phyloP scores from a whole-genome alignment of 1,284 basidiomycete species.

The Cutaneotrichosporon arboriforme region DNA sequence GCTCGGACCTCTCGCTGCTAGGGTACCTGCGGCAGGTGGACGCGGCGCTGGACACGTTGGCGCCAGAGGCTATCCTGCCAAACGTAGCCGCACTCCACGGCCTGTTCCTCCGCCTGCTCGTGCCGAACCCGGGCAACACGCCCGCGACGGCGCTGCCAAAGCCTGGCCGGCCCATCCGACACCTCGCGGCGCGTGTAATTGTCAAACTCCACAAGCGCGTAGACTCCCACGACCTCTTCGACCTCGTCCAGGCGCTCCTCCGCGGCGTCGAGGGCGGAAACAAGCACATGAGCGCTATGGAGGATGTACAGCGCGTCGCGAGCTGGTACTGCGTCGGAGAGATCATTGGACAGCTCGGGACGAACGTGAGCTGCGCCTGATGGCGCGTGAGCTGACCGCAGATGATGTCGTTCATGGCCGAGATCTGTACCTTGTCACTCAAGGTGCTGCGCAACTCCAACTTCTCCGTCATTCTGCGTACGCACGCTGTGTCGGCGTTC shows the following conservation, averaged over 20 bases:
- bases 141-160: constrained; percentile 53
- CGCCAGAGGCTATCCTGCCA: constrained; percentile 19
- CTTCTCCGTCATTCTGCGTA: constrained; percentile 71
- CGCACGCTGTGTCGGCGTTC: constrained; percentile 71
- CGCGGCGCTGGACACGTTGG: constrained; percentile 36
- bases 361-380: constrained; percentile 57
- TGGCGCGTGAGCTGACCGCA: constrained; percentile 39
- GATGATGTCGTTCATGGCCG: constrained; percentile 92
- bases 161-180: constrained; percentile 79
- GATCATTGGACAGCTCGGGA: constrained; percentile 74
- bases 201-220: constrained; percentile 70
- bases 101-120: constrained; percentile 40
- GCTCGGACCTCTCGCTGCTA: constrained; percentile 38
- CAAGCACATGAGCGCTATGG: constrained; percentile 50
- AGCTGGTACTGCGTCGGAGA: constrained; percentile 71
- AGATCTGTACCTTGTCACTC: constrained; percentile 63
- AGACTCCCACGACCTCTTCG: constrained; percentile 78
- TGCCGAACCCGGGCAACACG: constrained; percentile 18
- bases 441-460: constrained; percentile 65
- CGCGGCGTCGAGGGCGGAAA: constrained; percentile 56
- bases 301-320: constrained; percentile 60
- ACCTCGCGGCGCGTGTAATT: constrained; percentile 71
- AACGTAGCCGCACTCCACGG: constrained; percentile 32
- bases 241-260: constrained; percentile 69
- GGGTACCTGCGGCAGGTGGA: constrained; percentile 42